Percentiles rank a stretch among this genome's conserved stretches.
Conservation (phyloP, 1,139 yeast species). For the Scheffersomyces lignicola region DNA sequence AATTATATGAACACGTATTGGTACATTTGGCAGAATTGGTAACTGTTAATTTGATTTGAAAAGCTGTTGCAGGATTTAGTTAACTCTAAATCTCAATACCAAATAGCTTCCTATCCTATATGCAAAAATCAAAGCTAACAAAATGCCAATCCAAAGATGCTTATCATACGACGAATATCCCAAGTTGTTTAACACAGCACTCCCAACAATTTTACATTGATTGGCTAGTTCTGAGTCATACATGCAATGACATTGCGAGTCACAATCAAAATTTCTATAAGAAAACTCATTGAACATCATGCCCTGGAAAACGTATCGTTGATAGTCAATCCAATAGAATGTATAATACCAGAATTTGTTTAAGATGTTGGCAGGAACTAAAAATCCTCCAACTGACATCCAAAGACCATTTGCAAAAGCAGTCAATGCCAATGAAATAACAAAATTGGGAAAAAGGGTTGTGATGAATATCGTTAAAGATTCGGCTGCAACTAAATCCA, state of each 20-base stretch:
- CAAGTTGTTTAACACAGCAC: slow-evolving; percentile 27
- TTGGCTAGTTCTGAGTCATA: slow-evolving; percentile 25
- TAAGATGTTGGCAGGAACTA: slow-evolving; percentile 31
- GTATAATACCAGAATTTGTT: slow-evolving; percentile 41
- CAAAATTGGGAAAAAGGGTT: slow-evolving; percentile 35
- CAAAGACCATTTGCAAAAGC: slow-evolving; percentile 45
- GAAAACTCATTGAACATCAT: slow-evolving; percentile 43
- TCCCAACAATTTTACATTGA: slow-evolving; percentile 32
- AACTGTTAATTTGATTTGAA: too few relatives aligned
- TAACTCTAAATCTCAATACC: slow-evolving; percentile 11
- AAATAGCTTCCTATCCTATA: slow-evolving; percentile 20
- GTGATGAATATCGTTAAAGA: slow-evolving; percentile 37
- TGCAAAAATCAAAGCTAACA: slow-evolving; percentile 26
- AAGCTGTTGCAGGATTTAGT: too few relatives aligned
- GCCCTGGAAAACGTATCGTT: slow-evolving; percentile 42
- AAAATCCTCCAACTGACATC: slow-evolving; percentile 45
- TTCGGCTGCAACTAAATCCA: slow-evolving; percentile 42
- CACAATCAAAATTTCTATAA: slow-evolving; percentile 30
- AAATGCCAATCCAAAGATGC: slow-evolving; percentile 35
- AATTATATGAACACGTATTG: too few relatives aligned
- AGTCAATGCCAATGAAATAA: slow-evolving; percentile 37
- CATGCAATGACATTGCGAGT: slow-evolving; percentile 32
- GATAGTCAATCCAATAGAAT: slow-evolving; percentile 41
- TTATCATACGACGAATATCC: slow-evolving; percentile 27
- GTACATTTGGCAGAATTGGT: too few relatives aligned